A percentile compares a stretch with the other conserved stretches of the same genome.
Evolutionary conservation across 1,139 yeast genomes (phyloP).

Genomic region (Sugiyamaella novakii): DNA sequence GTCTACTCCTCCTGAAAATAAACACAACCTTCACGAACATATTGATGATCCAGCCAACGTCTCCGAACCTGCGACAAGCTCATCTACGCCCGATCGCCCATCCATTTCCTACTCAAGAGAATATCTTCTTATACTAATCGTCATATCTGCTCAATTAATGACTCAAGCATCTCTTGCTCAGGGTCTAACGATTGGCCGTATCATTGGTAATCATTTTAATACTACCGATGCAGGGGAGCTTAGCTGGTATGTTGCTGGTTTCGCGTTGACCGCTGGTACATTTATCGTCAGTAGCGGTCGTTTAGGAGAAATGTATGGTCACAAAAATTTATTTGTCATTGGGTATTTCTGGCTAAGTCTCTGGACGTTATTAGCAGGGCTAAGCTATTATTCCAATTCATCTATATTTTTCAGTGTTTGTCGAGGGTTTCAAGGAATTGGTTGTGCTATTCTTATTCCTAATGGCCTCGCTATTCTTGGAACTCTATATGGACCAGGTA

Average conservation of each 20-base stretch:
- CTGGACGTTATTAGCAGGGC: constrained; percentile 56
- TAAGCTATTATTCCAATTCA: constrained; percentile 49
- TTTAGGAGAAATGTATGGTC: constrained; percentile 65
- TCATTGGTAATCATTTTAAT: constrained; percentile 48
- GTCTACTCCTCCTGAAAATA: too few relatives aligned
- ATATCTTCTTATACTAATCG: constrained; percentile 36
- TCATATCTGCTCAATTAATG: constrained; percentile 49
- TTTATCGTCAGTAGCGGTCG: constrained; percentile 63
- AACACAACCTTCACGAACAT: too few relatives aligned
- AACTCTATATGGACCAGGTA: constrained; percentile 51
- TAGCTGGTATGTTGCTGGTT: constrained; percentile 63
- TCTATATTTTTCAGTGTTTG: constrained; percentile 51
- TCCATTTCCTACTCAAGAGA: constrained; percentile 27
- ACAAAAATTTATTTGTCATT: constrained; percentile 50
- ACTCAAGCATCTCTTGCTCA: constrained; percentile 56
- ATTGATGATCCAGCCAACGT: too few relatives aligned
- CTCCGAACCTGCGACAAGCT: too few relatives aligned
- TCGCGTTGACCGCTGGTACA: constrained; percentile 61
- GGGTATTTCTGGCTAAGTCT: constrained; percentile 55
- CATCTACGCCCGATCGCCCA: constrained; percentile 3
- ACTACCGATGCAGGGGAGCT: constrained; percentile 46
- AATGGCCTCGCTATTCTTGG: constrained; percentile 60
- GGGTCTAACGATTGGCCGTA: constrained; percentile 47
- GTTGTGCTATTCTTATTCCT: constrained; percentile 60
- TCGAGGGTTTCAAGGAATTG: constrained; percentile 63